Evolutionary conservation across 306 rosid genomes (phyloP).

Genomic region (Begonia fuchsioides): DNA sequence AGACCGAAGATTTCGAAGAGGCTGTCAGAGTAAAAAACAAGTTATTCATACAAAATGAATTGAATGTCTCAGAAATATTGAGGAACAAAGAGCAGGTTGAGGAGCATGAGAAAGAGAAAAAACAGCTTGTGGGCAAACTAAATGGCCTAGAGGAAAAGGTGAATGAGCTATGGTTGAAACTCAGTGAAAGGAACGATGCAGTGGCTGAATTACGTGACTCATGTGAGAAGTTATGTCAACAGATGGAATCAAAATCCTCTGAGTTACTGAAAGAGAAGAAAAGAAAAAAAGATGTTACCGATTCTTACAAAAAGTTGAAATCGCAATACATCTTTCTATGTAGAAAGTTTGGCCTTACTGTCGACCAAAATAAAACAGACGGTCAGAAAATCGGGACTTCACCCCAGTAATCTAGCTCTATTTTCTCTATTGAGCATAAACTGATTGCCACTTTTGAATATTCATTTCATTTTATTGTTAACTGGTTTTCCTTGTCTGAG

Average conservation of each 20-base stretch:
- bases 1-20: conserved; percentile 26
- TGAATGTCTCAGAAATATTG: conserved; percentile 14
- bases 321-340: conserved; percentile 53
- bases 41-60: conserved; percentile 8
- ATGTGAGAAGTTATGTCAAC: conserved; percentile 15
- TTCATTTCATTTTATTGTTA: not conserved
- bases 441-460: not conserved
- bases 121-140: conserved; percentile 19
- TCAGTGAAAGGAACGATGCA: conserved; percentile 8
- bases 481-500: not conserved
- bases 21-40: conserved; percentile 14
- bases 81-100: conserved; percentile 17
- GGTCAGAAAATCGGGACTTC: conserved; percentile 23
- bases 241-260: conserved; percentile 17
- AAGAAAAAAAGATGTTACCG: conserved; percentile 21
- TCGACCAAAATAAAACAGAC: conserved; percentile 29
- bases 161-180: conserved; percentile 20
- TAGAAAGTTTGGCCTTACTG: conserved; percentile 38
- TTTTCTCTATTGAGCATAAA: not conserved
- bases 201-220: conserved; percentile 12
- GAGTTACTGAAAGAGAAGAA: conserved; percentile 39
- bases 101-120: conserved; percentile 27
- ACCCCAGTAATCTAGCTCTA: conserved; percentile 21
- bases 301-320: conserved; percentile 50
- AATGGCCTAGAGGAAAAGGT: conserved; percentile 23